Evolutionary conservation across 2,329 filamentous ascomycete genomes (phyloP).

Genomic region (Dryadomyces sulphureus): DNA sequence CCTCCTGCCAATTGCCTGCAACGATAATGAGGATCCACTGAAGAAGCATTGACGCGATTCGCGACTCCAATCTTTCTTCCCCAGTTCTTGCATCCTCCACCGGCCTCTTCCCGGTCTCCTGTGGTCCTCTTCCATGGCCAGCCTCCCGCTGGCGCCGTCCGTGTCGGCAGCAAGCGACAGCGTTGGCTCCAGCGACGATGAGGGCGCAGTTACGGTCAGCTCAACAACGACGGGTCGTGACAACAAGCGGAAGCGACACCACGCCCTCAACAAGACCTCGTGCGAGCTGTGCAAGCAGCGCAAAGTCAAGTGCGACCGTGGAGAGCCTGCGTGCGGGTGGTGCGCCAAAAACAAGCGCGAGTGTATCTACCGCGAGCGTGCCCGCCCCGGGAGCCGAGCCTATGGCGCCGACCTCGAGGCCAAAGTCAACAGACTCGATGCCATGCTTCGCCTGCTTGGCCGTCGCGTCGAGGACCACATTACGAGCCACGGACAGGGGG

Average conservation of each 20-base stretch:
- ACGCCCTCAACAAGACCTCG: constrained; percentile 25
- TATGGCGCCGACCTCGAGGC: constrained; percentile 62
- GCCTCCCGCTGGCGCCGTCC: constrained; percentile 1
- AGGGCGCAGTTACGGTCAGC: background rate
- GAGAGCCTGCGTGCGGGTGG: constrained; percentile 57
- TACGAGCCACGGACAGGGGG: background rate
- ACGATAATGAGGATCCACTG: too few species aligned
- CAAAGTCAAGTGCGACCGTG: constrained; percentile 68
- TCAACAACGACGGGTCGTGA: background rate
- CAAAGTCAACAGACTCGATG: constrained; percentile 53
- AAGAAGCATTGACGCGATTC: too few species aligned
- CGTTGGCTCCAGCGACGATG: background rate
- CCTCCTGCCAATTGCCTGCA: too few species aligned
- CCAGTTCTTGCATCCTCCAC: too few species aligned
- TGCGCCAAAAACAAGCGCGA: constrained; percentile 45
- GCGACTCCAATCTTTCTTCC: too few species aligned
- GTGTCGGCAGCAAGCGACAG: constrained; percentile 1
- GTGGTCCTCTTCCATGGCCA: background rate
- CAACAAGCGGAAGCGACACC: constrained; percentile 16
- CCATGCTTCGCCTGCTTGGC: constrained; percentile 45
- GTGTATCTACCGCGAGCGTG: constrained; percentile 55
- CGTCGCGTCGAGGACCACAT: constrained; percentile 16
- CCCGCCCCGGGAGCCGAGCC: constrained; percentile 50
- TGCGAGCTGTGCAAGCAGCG: constrained; percentile 69
- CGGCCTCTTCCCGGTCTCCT: background rate